Base-by-base conservation (phyloP, 805 yeast species). In the Starmerella potacharoeniae region DNA sequence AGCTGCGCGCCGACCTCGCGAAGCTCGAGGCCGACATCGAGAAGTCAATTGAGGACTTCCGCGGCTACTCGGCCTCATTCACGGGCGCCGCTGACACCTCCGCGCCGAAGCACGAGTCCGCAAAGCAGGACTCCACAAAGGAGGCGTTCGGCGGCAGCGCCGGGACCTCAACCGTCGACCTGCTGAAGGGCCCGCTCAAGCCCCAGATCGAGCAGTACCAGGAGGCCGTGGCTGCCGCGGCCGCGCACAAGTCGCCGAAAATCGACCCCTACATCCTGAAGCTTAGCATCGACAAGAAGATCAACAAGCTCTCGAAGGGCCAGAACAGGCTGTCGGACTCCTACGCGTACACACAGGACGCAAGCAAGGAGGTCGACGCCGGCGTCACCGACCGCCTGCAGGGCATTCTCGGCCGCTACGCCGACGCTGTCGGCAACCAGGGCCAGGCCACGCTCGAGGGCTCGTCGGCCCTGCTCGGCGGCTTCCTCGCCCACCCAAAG, bases 251-350 rank as follows among this genome's bases (percentile, higher is more conserved):
- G 35, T 47, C 57, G 44, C 60, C 63, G 30, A 43, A 39, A 37
- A 46, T 49, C 2, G 98, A 91, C 68, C 97, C 98, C 2, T 89
- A 81, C 64, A 69, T 93, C 57, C 75, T 86, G 48, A 86, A 86
- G 67, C 71, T 81, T 44, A 70, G 75, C 42, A 73, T 91, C 60
- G 96, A 91, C 62, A 76, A 80, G 65, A 91, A 84, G 68, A 79
- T 93, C 64, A 82, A 78, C 63, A 78, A 77, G 61, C 96, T 88
- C 67, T 69, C 91, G 46, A 76, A 77, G 17, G 96, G 88, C 69
- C 97, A 91, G 68, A 84, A 84, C 69, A 84, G 82, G 64, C 73
- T 91, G 48, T 87, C 88, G 65, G 96, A 90, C 67, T 96, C 97
- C 0, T 91, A 79, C 67, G 75, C 82, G 61, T 90, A 91, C 69